Evolutionary conservation across 192 early-diverging fungal species (phyloP), one percentile per base, ranked within the genome.

Genomic region (Physocladia obscura): DNA sequence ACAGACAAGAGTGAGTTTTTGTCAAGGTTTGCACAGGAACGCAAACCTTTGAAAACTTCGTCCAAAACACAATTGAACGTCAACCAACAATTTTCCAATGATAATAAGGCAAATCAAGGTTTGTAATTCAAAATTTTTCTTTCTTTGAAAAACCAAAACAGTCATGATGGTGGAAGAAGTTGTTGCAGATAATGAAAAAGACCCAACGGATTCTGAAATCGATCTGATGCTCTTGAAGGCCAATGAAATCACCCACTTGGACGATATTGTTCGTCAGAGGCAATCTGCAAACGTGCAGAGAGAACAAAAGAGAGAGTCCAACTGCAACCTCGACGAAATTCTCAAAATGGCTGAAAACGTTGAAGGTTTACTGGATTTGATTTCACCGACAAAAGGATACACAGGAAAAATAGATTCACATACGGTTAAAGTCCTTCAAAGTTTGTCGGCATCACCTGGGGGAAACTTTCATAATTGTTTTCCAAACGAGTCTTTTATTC

Each of bases 321-420:
- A 57, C 30, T 21, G 8, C 56, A 32, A 65, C 21, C 27, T 65
- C 4, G 49, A 30, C 36, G 62, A 65, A 19, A 6, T 65, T 22
- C 36, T 65, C 30, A 30, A 51, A 26, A 65, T 65, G 62, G 62
- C 62, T 2, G 37, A n/a, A 21, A 65, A 65, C 49, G 62, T 65
- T 4, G 62, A 65, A 51, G 62, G 62, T 4, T 30, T 65, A 1
- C 32, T 65, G 27, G 49, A 65, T 51, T 34, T 65, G 48, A 65
- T 65, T 32, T 38, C 34, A 17, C 62, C 44, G 31, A 19, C 62
- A 2, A 65, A 21, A 4, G 39, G 35, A 27, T 57, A 30, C 36
- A 26, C 56, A 6, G 56, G 56, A 32, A 57, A n/a, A 31, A 24
- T 57, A 5, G 56, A 57, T 32, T 31, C 21, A 13, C 8, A 34